phyloP scores from a whole-genome alignment of 345 rosid species.

The Microthlaspi erraticum region DNA sequence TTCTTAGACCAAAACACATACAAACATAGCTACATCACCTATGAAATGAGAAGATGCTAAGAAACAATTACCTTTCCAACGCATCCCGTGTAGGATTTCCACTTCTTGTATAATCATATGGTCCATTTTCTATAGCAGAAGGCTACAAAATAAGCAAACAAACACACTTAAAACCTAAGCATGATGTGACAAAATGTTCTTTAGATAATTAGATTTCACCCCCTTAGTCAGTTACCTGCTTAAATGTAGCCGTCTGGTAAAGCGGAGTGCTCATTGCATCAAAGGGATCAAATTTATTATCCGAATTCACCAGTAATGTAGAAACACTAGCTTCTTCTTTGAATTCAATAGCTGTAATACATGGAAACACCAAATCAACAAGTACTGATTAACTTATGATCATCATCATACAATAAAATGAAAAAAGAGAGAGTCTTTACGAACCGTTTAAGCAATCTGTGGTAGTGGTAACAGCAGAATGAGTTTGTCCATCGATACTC shows the following conservation, averaged over 20 bases:
- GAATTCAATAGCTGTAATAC: conserved; percentile 49
- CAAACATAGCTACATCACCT: neutral
- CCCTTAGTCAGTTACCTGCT: conserved; percentile 64
- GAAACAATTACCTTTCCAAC: conserved; percentile 65
- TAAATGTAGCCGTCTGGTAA: conserved; percentile 93
- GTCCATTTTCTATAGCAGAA: conserved; percentile 77
- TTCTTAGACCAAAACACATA: conserved; percentile 17
- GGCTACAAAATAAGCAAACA: conserved; percentile 56
- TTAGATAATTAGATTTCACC: neutral
- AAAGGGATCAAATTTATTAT: conserved; percentile 79
- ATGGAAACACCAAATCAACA: conserved; percentile 14
- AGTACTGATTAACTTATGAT: neutral
- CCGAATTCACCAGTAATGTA: conserved; percentile 70
- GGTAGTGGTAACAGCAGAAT: conserved; percentile 49
- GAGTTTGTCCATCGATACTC: conserved; percentile 52
- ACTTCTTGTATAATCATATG: conserved; percentile 96
- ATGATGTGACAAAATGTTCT: conserved; percentile 1
- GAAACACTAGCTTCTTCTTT: conserved; percentile 72
- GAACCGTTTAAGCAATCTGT: conserved; percentile 50
- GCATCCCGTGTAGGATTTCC: conserved; percentile 95
- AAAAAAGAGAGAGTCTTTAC: conserved; percentile 16
- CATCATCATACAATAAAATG: neutral
- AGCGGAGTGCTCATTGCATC: conserved; percentile 85
- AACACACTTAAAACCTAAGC: neutral
- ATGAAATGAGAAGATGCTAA: conserved; percentile 12